Base-by-base conservation (phyloP, 2,329 filamentous ascomycete genomes). In the Monilinia fructigena region DNA sequence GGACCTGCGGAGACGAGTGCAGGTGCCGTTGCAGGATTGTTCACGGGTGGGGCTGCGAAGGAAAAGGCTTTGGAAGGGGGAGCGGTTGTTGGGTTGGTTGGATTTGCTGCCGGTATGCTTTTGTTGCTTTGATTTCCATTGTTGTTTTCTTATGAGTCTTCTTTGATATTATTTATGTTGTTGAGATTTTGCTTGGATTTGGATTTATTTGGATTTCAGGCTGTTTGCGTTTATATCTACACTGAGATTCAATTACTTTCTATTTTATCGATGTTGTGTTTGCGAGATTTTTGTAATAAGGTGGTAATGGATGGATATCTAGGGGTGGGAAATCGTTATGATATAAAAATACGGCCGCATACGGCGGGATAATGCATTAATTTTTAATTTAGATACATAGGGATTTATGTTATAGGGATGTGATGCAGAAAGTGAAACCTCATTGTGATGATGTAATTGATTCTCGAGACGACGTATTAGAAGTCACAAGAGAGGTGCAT, bases 51-150 rank as follows among this genome's bases (percentile, higher is more conserved):
- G 4, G 40, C 52, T 8, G 42, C 18, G 7, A 35, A 40, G 12
- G 26, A 52, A 6, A 23, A 55, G 50, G n/a, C 31, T 1, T 20
- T 61, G n/a, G 52, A 66, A 4, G 65, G 59, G 1, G 47, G 58
- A n/a, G 52, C 50, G 26, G 16, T 66, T 14, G 45, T 64, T 5
- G 65, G 58, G 55, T 12, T 66, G 23, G 60, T 60, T n/a, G 61
- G 55, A 2, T 62, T 66, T 58, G 52, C 50, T 45, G 64, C 63
- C 59, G 55, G 55, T 18, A n/a, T 62, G 12, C 42, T 48, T 54
- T 59, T 68, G 42, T 52, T 68, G 53, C 66, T 65, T 59, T 59
- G n/a, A 31, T 40, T 65, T 60, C 31, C 20, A n/a, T 55, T 11
- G 10, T 12, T 55, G 8, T 35, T 38, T 55, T 53, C 16, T 31